Percentiles rank a stretch among this genome's conserved stretches.
These are phyloP conservation scores for Boletales sp. DNA, from an alignment of 768 basidiomycete genomes.

Conservation along the genomic window DNA sequence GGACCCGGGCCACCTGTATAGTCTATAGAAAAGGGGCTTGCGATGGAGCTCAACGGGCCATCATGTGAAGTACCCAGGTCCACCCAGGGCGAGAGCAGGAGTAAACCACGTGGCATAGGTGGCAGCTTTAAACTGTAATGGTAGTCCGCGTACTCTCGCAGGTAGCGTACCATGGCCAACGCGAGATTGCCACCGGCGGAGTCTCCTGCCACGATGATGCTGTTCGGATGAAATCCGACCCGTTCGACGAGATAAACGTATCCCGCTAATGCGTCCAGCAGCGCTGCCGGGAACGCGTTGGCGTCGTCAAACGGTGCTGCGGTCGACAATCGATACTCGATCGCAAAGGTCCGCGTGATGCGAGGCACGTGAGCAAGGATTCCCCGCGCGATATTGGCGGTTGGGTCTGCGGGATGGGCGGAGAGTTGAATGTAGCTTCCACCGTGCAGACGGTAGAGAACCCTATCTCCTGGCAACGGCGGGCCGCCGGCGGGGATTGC, in stretches of 20 bases:
- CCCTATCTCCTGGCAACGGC: constrained; percentile 29
- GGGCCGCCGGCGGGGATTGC: constrained; percentile 13
- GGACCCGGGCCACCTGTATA: too few species aligned
- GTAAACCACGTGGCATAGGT: constrained; percentile 24
- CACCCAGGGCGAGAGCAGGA: constrained; percentile 35
- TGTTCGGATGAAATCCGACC: constrained; percentile 37
- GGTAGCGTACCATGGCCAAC: constrained; percentile 36
- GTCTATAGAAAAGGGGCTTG: constrained; percentile 21
- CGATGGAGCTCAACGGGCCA: constrained; percentile 36
- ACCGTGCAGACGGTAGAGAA: constrained; percentile 34
- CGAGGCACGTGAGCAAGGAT: constrained; percentile 12
- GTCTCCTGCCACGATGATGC: constrained; percentile 50
- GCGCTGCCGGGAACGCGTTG: constrained; percentile 49
- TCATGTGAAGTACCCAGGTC: constrained; percentile 20
- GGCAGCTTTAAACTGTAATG: constrained; percentile 16
- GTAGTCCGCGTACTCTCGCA: constrained; percentile 20
- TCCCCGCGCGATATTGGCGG: constrained; percentile 20
- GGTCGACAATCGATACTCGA: constrained; percentile 48
- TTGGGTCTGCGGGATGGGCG: constrained; percentile 25
- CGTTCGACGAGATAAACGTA: constrained; percentile 47
- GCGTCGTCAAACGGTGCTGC: constrained; percentile 22
- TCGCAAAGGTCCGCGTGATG: constrained; percentile 30
- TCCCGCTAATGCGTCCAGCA: constrained; percentile 50
- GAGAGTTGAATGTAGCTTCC: constrained; percentile 26
- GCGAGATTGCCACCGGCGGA: constrained; percentile 55